Evolutionary conservation across 108 stramenopile genomes (phyloP), one percentile per base, ranked within the genome.

Genomic region (Skeletonema menzelii): DNA sequence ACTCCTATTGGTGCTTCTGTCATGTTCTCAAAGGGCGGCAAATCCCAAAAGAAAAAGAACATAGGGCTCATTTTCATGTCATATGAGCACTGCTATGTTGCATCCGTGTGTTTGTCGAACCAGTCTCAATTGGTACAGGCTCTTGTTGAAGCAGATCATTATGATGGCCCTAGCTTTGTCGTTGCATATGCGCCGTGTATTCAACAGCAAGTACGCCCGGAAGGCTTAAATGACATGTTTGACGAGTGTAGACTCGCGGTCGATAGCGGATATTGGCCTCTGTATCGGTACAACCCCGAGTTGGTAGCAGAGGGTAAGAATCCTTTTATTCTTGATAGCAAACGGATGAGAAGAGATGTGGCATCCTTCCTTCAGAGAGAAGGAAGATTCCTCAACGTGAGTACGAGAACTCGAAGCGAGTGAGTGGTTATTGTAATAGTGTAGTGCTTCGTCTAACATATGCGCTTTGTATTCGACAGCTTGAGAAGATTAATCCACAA

Each of bases 1-100:
- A 87, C 87, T n/a, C 87, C 87, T 17, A 76, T 59, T 40, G 87
- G 87, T 37, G 84, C 87, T 17, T 59, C 76, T 20, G 87, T 83
- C 12, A 83, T 85, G 72, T 87, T 87, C 64, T 79, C 87, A 19
- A 65, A 70, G 13, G 84, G 81, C 8, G 87, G 87, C 15, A 87
- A 87, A 40, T 59, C 73, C 56, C 87, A 87, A 57, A 67, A 73
- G 14, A 87, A 87, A 60, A 87, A 87, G 61, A 77, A 81, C 46
- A 80, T 87, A 20, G 87, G 87, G 14, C 78, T 81, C 46, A 87
- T 87, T 30, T 87, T 87, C 63, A 87, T 87, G 87, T 81, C 87
- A 30, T 87, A 87, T 60, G 87, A 87, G 59, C 87, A 87, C 46
- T 79, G 85, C n/a, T 87, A 87, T 62, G 84, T 87, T 27, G 87